Percentiles rank a stretch among this genome's conserved stretches.
These are phyloP conservation scores for Pseudoturritis turrita DNA, from an alignment of 345 rosid genomes.

Conservation along the genomic window DNA sequence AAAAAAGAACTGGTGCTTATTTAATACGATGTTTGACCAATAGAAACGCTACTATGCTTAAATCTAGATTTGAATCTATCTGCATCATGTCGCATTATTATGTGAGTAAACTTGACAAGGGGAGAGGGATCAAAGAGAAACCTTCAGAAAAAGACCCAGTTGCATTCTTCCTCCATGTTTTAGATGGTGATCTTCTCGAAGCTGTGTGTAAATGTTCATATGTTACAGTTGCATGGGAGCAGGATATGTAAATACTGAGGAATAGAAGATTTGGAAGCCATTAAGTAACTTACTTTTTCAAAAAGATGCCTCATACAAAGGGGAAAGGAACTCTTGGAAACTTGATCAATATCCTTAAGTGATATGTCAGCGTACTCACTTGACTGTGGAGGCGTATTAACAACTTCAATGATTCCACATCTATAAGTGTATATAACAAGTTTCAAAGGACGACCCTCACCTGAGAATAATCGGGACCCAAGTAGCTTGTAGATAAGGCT, in stretches of 20 bases:
- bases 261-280: background rate
- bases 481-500: slow-evolving; percentile 63
- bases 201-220: slow-evolving; percentile 37
- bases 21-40: background rate
- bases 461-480: slow-evolving; percentile 93
- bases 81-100: background rate
- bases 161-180: slow-evolving; percentile 99
- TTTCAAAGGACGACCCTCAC: slow-evolving; percentile 33
- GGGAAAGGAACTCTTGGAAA: slow-evolving; percentile 80
- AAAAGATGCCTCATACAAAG: slow-evolving; percentile 90
- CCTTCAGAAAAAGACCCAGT: slow-evolving; percentile 90
- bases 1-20: background rate
- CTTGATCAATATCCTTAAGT: slow-evolving; percentile 70
- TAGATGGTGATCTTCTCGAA: slow-evolving; percentile 90
- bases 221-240: background rate
- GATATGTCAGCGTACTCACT: slow-evolving; percentile 69
- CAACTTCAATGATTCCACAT: slow-evolving; percentile 11
- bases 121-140: slow-evolving; percentile 26
- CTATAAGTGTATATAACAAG: background rate
- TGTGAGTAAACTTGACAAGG: slow-evolving; percentile 5
- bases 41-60: background rate
- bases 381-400: slow-evolving; percentile 46
- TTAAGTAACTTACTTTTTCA: slow-evolving; percentile 55
- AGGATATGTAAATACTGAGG: background rate
- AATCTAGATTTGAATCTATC: background rate